Evolutionary conservation across 1,284 basidiomycete species (phyloP).

Genomic region (Termitomyces sp.): DNA sequence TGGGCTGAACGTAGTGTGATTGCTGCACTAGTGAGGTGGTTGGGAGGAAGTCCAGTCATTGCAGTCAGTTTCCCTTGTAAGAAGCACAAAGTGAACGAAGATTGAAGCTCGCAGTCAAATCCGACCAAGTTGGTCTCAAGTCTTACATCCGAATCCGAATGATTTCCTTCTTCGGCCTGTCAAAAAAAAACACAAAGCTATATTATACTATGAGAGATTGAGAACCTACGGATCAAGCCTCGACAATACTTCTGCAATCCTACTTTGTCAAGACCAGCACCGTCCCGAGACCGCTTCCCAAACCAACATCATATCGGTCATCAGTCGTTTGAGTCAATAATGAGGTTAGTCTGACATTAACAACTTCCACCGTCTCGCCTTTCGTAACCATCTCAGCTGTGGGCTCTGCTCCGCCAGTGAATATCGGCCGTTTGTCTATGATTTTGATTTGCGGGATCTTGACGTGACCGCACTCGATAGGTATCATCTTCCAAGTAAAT

Average conservation of each 20-base stretch:
- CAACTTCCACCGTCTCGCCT: conserved; percentile 46
- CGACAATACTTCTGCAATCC: background rate
- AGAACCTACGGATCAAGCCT: background rate
- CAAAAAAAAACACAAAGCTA: too few species aligned
- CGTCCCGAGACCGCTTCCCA: conserved; percentile 16
- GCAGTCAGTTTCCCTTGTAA: too few species aligned
- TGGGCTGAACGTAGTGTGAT: too few species aligned
- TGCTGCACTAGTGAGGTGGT: too few species aligned
- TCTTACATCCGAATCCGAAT: too few species aligned
- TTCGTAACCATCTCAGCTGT: conserved; percentile 27
- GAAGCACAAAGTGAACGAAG: too few species aligned
- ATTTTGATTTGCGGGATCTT: conserved; percentile 56
- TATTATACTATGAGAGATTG: background rate
- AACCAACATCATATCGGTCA: background rate
- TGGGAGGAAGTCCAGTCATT: too few species aligned
- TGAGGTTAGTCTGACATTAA: conserved; percentile 41
- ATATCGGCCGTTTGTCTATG: conserved; percentile 44
- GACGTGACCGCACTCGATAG: conserved; percentile 67
- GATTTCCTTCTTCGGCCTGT: too few species aligned
- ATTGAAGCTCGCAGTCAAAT: too few species aligned
- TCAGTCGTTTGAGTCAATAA: background rate
- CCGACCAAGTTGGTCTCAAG: too few species aligned
- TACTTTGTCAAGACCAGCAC: conserved; percentile 29
- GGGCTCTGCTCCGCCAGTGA: conserved; percentile 22
- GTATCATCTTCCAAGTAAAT: conserved; percentile 61